Percentiles rank a stretch among this genome's conserved stretches.
Evolutionary conservation across 1,284 basidiomycete species (phyloP).

Genomic region (Ganoderma sinense): DNA sequence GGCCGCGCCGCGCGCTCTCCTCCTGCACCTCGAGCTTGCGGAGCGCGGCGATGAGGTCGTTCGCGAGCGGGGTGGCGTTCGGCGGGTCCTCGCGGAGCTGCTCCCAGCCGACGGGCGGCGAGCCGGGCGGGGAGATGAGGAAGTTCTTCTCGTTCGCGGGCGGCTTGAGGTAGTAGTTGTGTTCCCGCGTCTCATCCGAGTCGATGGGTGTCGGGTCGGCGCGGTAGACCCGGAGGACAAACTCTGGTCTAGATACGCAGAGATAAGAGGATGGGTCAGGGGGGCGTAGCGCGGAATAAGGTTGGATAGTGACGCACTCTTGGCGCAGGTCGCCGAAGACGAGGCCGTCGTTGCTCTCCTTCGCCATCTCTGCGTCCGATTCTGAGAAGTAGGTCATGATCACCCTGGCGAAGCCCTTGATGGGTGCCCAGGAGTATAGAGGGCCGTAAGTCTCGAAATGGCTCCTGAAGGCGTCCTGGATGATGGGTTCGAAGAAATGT

Average conservation of each 20-base stretch:
- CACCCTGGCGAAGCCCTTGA: conserved; percentile 82
- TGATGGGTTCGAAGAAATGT: conserved; percentile 68
- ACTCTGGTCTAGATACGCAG: conserved; percentile 48
- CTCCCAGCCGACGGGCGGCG: conserved; percentile 97
- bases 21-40: conserved; percentile 63
- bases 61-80: conserved; percentile 86
- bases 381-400: conserved; percentile 80
- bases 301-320: conserved; percentile 49
- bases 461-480: conserved; percentile 69
- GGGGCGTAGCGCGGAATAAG: background rate
- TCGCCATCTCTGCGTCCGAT: conserved; percentile 71
- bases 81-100: conserved; percentile 92
- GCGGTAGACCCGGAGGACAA: conserved; percentile 79
- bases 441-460: conserved; percentile 80
- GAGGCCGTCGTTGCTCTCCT: conserved; percentile 67
- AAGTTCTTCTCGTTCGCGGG: conserved; percentile 92
- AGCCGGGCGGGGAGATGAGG: conserved; percentile 97
- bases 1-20: conserved; percentile 40
- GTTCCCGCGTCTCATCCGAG: conserved; percentile 43
- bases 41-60: conserved; percentile 87
- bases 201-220: conserved; percentile 77
- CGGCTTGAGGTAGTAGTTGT: conserved; percentile 72
- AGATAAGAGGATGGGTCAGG: conserved; percentile 14
- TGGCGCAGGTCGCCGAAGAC: conserved; percentile 57
- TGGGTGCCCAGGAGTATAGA: conserved; percentile 87